A percentile compares a stretch with the other conserved stretches of the same genome.
Conservation (phyloP, 257 asterid species). For the Forsythia suspensa region DNA sequence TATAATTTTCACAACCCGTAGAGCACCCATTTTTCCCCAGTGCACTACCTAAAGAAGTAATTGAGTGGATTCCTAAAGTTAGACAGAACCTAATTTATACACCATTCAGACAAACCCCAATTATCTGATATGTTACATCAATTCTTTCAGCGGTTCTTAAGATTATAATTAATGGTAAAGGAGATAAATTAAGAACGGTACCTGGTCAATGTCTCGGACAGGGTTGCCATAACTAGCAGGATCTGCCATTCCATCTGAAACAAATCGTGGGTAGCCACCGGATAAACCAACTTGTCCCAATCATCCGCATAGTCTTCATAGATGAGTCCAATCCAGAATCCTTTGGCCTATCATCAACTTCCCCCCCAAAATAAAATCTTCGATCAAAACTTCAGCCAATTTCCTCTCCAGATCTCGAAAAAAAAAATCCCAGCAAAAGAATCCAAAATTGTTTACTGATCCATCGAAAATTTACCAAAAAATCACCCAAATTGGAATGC, state of each 20-base stretch:
- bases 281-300: conserved; percentile 44
- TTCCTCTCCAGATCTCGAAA: conserved; percentile 19
- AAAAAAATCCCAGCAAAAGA: background rate
- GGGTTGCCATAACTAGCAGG: conserved; percentile 76
- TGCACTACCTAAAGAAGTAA: background rate
- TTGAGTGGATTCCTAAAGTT: background rate
- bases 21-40: background rate
- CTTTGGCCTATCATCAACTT: conserved; percentile 62
- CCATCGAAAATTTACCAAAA: conserved; percentile 20
- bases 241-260: conserved; percentile 99
- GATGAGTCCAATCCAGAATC: conserved; percentile 44
- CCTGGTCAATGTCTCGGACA: conserved; percentile 89
- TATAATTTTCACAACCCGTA: background rate
- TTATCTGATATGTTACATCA: background rate
- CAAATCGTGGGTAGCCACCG: conserved; percentile 57
- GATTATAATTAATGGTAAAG: background rate
- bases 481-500: conserved; percentile 5
- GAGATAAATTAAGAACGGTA: background rate
- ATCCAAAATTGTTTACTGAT: conserved; percentile 23
- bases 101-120: background rate
- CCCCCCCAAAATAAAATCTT: conserved; percentile 22
- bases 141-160: background rate
- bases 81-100: background rate
- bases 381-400: conserved; percentile 2
- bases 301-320: conserved; percentile 67